phyloP scores from a whole-genome alignment of 225 moss, liverwort and hornwort species.

The Pleurozium schreberi region DNA sequence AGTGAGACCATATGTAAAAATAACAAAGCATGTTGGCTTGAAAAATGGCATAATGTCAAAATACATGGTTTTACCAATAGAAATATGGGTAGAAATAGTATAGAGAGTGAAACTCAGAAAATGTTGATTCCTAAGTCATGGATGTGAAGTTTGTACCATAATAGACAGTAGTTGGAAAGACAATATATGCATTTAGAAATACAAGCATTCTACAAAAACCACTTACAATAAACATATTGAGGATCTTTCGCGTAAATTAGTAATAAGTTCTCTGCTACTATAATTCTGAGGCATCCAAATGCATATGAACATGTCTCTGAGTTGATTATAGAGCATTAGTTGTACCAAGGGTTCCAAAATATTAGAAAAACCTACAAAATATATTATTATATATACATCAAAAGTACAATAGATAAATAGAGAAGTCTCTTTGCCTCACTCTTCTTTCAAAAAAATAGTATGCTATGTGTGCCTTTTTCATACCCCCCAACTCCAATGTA shows the following conservation, averaged over 20 bases:
- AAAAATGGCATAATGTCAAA: not conserved
- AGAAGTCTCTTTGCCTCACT: not conserved
- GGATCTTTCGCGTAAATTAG: not conserved
- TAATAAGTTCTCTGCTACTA: not conserved
- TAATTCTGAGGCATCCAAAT: not conserved
- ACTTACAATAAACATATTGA: not conserved
- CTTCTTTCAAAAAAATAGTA: not conserved
- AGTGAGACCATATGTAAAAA: not conserved
- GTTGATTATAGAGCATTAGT: not conserved
- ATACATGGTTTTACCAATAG: no score
- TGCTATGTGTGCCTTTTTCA: not conserved
- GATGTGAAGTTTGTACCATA: not conserved
- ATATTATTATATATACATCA: not conserved
- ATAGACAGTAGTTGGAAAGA: not conserved
- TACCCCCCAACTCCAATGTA: not conserved
- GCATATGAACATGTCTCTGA: not conserved
- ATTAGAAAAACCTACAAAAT: not conserved
- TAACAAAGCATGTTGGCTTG: not conserved
- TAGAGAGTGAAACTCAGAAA: not conserved
- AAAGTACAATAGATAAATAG: not conserved
- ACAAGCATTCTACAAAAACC: not conserved
- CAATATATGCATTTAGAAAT: not conserved
- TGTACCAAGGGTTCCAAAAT: not conserved
- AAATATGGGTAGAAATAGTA: no score
- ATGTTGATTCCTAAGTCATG: not conserved